These are phyloP conservation scores for Boletus subcaerulescens DNA, from an alignment of 768 basidiomycete genomes.

Conservation along the genomic window DNA sequence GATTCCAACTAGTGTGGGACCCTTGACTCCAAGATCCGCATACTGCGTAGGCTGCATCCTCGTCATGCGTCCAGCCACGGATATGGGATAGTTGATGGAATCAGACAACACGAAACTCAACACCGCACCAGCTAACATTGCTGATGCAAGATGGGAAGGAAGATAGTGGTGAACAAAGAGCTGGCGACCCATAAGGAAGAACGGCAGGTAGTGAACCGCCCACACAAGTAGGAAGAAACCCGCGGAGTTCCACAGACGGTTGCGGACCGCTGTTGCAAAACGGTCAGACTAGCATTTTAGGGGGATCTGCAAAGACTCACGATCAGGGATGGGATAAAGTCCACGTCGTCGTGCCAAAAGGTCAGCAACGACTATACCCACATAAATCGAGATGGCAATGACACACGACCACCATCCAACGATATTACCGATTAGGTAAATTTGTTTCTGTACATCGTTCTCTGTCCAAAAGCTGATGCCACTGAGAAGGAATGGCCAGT, in stretches of 20 bases:
- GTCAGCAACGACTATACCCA: constrained; percentile 90
- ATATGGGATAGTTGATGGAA: constrained; percentile 88
- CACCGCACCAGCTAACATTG: constrained; percentile 88
- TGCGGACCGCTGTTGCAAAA: constrained; percentile 68
- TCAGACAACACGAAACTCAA: constrained; percentile 89
- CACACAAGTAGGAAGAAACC: constrained; percentile 95
- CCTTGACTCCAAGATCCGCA: constrained; percentile 76
- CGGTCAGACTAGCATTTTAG: not conserved
- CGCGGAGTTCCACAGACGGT: constrained; percentile 91
- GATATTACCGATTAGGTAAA: constrained; percentile 94
- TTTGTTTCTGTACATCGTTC: constrained; percentile 79
- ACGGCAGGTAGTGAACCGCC: constrained; percentile 94
- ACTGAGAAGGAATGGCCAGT: constrained; percentile 95
- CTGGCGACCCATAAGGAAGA: constrained; percentile 97
- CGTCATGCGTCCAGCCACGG: constrained; percentile 67
- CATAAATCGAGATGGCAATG: constrained; percentile 78
- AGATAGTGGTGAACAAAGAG: constrained; percentile 98
- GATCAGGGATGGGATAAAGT: constrained; percentile 79
- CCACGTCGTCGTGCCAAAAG: constrained; percentile 83
- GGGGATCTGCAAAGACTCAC: constrained; percentile 47
- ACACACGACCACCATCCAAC: constrained; percentile 95
- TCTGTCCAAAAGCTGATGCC: constrained; percentile 99
- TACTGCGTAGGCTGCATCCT: constrained; percentile 49
- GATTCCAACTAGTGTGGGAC: constrained; percentile 57
- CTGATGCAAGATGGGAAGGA: constrained; percentile 91